These are phyloP conservation scores for Cladosporium sp. DNA, from an alignment of 2,329 filamentous ascomycete species.

Conservation along the genomic window DNA sequence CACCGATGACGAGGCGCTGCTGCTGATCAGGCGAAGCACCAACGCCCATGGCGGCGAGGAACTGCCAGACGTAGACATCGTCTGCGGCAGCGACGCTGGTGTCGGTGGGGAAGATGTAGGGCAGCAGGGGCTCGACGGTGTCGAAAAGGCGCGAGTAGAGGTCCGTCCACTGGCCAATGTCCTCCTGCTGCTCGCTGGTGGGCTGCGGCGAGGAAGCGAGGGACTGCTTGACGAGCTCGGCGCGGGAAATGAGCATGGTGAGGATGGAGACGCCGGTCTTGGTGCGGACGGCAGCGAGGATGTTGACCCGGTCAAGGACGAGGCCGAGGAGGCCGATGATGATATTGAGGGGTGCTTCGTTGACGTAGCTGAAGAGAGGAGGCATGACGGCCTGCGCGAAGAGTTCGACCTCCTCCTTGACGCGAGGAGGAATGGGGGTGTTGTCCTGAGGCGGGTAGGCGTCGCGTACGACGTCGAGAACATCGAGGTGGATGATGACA, in stretches of 20 bases:
- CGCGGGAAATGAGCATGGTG: conserved; percentile 89
- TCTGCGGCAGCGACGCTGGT: conserved; percentile 64
- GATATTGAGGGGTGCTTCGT: conserved; percentile 83
- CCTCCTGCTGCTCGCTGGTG: conserved; percentile 44
- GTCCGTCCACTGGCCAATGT: conserved; percentile 75
- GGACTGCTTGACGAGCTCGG: conserved; percentile 84
- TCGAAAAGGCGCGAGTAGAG: conserved; percentile 87
- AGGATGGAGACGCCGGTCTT: conserved; percentile 84
- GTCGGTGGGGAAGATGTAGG: conserved; percentile 83
- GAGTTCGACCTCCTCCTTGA: conserved; percentile 87
- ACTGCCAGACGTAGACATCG: conserved; percentile 97
- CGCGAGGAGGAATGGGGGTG: conserved; percentile 62
- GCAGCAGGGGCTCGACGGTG: conserved; percentile 73
- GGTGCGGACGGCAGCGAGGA: conserved; percentile 77
- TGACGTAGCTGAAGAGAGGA: conserved; percentile 80
- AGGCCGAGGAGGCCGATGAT: conserved; percentile 84
- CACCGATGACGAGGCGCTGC: conserved; percentile 84
- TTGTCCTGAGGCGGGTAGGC: conserved; percentile 68
- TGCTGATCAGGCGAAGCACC: conserved; percentile 92
- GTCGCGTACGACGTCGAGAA: conserved; percentile 79
- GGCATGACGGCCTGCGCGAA: conserved; percentile 87
- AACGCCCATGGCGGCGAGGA: conserved; percentile 89
- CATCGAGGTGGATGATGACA: conserved; percentile 88
- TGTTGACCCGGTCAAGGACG: conserved; percentile 72
- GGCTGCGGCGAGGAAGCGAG: conserved; percentile 58